Percentiles rank a stretch among this genome's conserved stretches.
Evolutionary conservation across 1,284 basidiomycete species (phyloP).

Genomic region (Kwoniella shivajii): DNA sequence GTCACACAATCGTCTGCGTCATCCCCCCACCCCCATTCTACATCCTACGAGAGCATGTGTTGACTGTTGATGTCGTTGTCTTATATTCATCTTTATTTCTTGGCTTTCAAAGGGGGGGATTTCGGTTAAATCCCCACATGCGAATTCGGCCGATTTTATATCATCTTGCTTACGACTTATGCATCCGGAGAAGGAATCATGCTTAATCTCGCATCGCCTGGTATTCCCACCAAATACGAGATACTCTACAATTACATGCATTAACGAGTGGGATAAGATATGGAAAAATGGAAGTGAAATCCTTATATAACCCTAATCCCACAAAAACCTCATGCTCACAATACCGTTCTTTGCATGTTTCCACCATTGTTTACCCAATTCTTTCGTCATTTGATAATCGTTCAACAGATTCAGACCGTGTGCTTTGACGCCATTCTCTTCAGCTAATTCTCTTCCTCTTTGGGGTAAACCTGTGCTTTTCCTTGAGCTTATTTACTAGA

Average conservation of each 20-base stretch:
- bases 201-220: no score
- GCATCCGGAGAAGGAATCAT: no score
- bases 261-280: no score
- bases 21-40: background rate
- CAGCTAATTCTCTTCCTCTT: background rate
- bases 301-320: slow-evolving; percentile 6
- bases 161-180: no score
- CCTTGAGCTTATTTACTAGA: slow-evolving; percentile 1
- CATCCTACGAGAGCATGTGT: no score
- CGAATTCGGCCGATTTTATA: no score
- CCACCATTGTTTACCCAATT: background rate
- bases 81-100: no score
- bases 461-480: background rate
- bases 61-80: background rate
- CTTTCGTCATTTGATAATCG: background rate
- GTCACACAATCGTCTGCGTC: slow-evolving; percentile 4
- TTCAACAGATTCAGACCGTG: slow-evolving; percentile 1
- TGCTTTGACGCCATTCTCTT: background rate
- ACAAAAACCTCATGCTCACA: background rate
- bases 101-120: no score
- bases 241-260: no score
- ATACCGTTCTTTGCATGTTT: background rate
- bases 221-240: no score
- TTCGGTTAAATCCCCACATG: no score
- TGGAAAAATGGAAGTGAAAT: no score